Base-by-base conservation (phyloP, 768 basidiomycete species). In the Trametes cubensis region DNA sequence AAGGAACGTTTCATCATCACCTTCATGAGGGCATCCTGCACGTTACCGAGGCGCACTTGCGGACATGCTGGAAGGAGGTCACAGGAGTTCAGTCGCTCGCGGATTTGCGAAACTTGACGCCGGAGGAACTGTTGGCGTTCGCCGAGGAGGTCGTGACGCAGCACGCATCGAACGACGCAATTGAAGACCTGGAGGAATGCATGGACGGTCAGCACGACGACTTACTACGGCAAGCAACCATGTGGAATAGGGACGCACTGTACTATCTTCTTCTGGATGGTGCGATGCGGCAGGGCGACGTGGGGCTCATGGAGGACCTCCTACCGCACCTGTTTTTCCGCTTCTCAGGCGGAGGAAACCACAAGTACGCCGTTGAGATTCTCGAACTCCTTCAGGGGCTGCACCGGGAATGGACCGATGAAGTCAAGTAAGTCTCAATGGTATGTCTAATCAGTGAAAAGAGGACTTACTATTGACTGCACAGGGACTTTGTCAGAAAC, bases 41-140 rank as follows among this genome's bases (percentile, higher is more conserved):
- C 55, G 66, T 79, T 17, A 67, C 71, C 0, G 76, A 78, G 42
- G 80, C 77, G 0, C 77, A 77, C 48, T 62, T 82, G 2, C 73
- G 67, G 3, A 73, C 67, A 15, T 62, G 70, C 25, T 80, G 78
- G 77, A 38, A 69, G 6, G 26, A 58, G 1, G 61, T 77, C 21
- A 70, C 61, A 0, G 38, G 65, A 1, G 74, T 73, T 0, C 55
- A 70, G 11, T 55, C 41, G 1, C 49, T 80, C 0, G 25, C 48
- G 1, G 72, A 77, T 0, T 70, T 81, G 3, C 70, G 70, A 0
- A 42, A 39, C 1, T 42, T 46, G 8, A 53, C 66, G 1, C 77
- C 78, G 0, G 55, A 67, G 21, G 58, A 76, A 42, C 67, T 80
- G 0, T 1, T 21, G 0, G 49, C 50, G 1, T 60, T 78, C 6